Evolutionary conservation across 495 filamentous ascomycete genomes (phyloP), one percentile per base, ranked within the genome.

Genomic region (Schizothecium vesticola): DNA sequence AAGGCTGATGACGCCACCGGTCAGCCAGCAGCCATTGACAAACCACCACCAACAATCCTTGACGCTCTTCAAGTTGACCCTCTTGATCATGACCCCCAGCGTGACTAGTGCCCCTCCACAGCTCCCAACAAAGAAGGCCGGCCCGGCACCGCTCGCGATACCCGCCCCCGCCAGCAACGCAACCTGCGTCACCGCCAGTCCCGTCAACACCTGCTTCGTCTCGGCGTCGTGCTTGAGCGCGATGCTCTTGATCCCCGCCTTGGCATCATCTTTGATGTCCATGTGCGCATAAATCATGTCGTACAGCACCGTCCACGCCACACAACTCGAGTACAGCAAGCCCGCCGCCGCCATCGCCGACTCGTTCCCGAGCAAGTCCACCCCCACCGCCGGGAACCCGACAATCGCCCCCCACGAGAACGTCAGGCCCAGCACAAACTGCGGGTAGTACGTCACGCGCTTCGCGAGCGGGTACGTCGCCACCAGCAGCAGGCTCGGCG

Each of bases 241-340:
- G 75, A 97, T 99, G 71, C 90, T 93, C 81, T 97, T 98, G 80
- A 99, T 97, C 1, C 95, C 95, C 0, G 91, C 94, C 76, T 91
- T 91, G 33, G 88, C 87, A 76, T 99, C 95, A 72, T 99, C 95
- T 74, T 90, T 91, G 76, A 99, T 94, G 70, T 99, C 95, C 90
- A 97, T 97, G 79, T 97, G 94, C 33, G 96, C 95, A 79, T 99
- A 99, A 22, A 99, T 96, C 90, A 97, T 97, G 80, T 99, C 95
- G 74, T 99, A 99, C 66, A 97, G 76, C 56, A 98, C 86, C 11
- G 95, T 97, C 95, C 95, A 99, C 1, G 93, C 88, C 26, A 97
- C 82, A 74, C 94, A 97, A 69, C 91, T 94, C 19, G 86, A 80
- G 78, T 98, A 98, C 56, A 99, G 81, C 28, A 88, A 85, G 3